Conservation (phyloP, 257 asterid species). For the Sherardia arvensis region DNA sequence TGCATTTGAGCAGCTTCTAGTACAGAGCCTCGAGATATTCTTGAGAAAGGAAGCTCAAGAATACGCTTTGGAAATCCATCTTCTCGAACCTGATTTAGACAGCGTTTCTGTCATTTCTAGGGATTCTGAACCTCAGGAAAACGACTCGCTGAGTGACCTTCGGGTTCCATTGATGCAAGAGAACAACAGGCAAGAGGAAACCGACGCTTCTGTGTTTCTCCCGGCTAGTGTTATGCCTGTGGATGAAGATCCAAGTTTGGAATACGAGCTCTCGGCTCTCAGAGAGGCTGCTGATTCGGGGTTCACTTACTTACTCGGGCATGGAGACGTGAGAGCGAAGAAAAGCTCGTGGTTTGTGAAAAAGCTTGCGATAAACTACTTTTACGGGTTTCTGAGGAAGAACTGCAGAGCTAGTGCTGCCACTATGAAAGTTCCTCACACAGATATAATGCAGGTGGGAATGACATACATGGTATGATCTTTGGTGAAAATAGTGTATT, state of each 20-base stretch:
- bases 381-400: constrained; percentile 75
- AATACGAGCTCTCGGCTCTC: constrained; percentile 79
- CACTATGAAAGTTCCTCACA: constrained; percentile 83
- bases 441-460: constrained; percentile 65
- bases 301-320: constrained; percentile 76
- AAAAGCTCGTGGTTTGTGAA: constrained; percentile 70
- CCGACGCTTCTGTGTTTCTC: constrained; percentile 18
- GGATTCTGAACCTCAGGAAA: constrained; percentile 32
- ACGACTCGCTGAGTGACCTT: constrained; percentile 34
- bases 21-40: constrained; percentile 69
- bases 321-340: constrained; percentile 80
- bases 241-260: constrained; percentile 69
- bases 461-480: constrained; percentile 84
- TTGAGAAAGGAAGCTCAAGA: constrained; percentile 73
- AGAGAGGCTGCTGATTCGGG: constrained; percentile 73
- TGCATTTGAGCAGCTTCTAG: constrained; percentile 69
- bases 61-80: constrained; percentile 42
- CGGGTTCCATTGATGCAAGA: constrained; percentile 50
- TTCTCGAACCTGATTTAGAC: constrained; percentile 29
- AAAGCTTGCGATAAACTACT: constrained; percentile 72
- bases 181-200: constrained; percentile 21
- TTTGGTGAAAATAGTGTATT: not conserved
- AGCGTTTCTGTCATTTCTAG: constrained; percentile 31
- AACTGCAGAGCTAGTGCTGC: constrained; percentile 97
- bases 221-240: constrained; percentile 44